Conservation (phyloP, 2,329 filamentous ascomycete species). For the Fusarium avenaceum region DNA sequence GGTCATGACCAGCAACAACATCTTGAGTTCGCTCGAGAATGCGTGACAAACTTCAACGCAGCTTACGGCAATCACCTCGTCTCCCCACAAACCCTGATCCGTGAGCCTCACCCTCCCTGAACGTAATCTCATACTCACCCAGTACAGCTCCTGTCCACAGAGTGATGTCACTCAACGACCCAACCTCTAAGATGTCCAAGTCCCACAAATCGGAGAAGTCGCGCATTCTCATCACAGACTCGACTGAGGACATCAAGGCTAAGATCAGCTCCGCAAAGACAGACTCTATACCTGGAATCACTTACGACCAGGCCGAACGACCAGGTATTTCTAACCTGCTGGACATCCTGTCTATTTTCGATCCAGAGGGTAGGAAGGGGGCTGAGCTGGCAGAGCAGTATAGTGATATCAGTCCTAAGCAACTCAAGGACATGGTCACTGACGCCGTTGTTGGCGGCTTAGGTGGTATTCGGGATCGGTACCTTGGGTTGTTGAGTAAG, state of each 20-base stretch:
- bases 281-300: constrained; percentile 75
- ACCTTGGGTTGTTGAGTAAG: constrained; percentile 63
- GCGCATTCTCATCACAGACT: constrained; percentile 86
- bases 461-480: constrained; percentile 68
- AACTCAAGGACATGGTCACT: constrained; percentile 67
- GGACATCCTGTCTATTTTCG: constrained; percentile 81
- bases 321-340: constrained; percentile 92
- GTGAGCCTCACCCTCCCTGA: constrained; percentile 58
- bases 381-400: constrained; percentile 58
- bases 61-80: constrained; percentile 74
- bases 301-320: constrained; percentile 76
- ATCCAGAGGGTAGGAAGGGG: constrained; percentile 58
- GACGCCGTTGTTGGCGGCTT: constrained; percentile 68
- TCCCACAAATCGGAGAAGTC: constrained; percentile 79
- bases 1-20: constrained; percentile 97
- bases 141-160: constrained; percentile 78
- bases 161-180: constrained; percentile 89
- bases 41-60: constrained; percentile 89
- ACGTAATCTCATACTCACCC: not conserved
- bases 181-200: constrained; percentile 93
- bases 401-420: constrained; percentile 54
- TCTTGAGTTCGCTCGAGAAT: constrained; percentile 90
- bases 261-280: constrained; percentile 84
- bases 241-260: constrained; percentile 69
- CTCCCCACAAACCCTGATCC: constrained; percentile 77